Conservation (phyloP, 305 asterid species). For the Ajuga reptans region DNA sequence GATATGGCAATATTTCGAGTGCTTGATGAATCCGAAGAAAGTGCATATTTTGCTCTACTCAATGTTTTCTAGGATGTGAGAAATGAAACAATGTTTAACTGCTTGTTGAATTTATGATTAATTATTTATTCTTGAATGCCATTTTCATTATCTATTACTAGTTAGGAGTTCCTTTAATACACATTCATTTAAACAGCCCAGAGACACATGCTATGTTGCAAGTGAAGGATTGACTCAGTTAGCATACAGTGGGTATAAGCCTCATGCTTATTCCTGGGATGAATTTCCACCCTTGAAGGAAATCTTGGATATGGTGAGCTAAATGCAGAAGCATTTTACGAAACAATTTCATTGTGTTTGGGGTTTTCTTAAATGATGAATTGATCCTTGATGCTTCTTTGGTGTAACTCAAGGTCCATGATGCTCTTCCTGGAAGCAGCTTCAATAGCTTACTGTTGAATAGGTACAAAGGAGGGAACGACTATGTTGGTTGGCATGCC, state of each 20-base stretch:
- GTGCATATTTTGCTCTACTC: not conserved
- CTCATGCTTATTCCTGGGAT: constrained; percentile 82
- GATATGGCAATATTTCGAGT: not conserved
- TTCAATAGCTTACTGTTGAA: constrained; percentile 87
- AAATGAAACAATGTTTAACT: not conserved
- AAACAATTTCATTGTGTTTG: not conserved
- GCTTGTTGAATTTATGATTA: not conserved
- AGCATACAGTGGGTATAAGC: constrained; percentile 72
- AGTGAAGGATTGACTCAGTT: constrained; percentile 58
- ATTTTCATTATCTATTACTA: not conserved
- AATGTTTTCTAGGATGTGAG: not conserved
- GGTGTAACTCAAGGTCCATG: constrained; percentile 54
- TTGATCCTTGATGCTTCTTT: constrained; percentile 1
- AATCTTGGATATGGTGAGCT: constrained; percentile 57
- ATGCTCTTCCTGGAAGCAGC: constrained; percentile 69
- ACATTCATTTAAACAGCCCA: constrained; percentile 42
- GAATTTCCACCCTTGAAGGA: constrained; percentile 77
- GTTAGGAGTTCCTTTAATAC: not conserved
- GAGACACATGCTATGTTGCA: constrained; percentile 82
- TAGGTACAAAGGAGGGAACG: constrained; percentile 80
- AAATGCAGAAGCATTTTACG: not conserved
- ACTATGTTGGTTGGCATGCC: constrained; percentile 96
- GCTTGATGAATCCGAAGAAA: not conserved
- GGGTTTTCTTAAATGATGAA: constrained; percentile 3
- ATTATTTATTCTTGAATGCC: not conserved